Base-by-base conservation (phyloP, 495 filamentous ascomycete genomes). In the Hypoxylon lienhwacheense region DNA sequence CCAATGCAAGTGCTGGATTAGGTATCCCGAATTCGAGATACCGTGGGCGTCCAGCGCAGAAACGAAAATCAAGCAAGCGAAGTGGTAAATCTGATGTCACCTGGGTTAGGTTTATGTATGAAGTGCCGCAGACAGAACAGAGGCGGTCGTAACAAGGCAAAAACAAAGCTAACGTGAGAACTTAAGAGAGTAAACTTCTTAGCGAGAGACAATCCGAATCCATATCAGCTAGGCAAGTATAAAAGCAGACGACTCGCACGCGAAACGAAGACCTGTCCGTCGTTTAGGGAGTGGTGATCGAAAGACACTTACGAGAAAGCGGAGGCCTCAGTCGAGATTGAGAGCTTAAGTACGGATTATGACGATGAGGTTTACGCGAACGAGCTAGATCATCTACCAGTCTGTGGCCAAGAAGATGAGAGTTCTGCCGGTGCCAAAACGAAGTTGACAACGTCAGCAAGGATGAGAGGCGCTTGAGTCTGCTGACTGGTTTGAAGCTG, bases 261-360 rank as follows among this genome's bases (percentile, higher is more conserved):
- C 10, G 31, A 19, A 24, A 20, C 1, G 12, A 57, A 47, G 20
- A 16, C 5, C 22, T 42, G 16, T 19, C 22, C 32, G 37, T 39
- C 10, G 44, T 39, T 54, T 44, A 49, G 25, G 19, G 32, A 42
- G 37, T 33, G 17, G 28, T 8, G 24, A 48, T 33, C 28, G 46
- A 16, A 12, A 15, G n/a, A n/a, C n/a, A 61, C 51, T 55, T 49
- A 54, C 49, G 36, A 49, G 11, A 8, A 43, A 54, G 39, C 41
- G 15, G 47, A 53, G 20, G 11, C 14, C 36, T 22, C 33, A 10
- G 11, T 15, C 31, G 14, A 20, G 34, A n/a, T 10, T 46, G 8
- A 25, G 32, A 11, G 24, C 42, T 41, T 31, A 20, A 25, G 34
- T 15, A 47, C 20, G 25, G 24, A 8, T 15, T 11, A 37, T 11